Conservation (phyloP, 2,329 filamentous ascomycete genomes). For the Balansia obtecta region DNA sequence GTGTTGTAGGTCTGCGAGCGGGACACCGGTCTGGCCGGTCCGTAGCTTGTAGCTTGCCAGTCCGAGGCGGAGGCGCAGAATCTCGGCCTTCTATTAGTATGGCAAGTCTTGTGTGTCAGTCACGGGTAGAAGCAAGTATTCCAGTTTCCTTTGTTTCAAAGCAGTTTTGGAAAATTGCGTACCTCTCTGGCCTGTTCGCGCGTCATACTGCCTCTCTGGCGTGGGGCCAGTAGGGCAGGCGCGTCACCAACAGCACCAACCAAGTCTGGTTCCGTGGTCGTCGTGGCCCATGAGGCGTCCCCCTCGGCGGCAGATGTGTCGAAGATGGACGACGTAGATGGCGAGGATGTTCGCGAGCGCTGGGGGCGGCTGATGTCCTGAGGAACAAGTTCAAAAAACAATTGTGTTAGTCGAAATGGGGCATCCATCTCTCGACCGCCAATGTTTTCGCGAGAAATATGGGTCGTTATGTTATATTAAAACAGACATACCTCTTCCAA, state of each 20-base stretch:
- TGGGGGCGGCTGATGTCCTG: constrained; percentile 3
- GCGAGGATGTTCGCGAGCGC: constrained; percentile 20
- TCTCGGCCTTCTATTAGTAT: constrained; percentile 43
- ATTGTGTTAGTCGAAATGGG: constrained; percentile 8
- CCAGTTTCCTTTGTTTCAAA: too few relatives aligned
- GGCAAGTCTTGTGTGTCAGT: constrained; percentile 2
- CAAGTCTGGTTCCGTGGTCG: constrained; percentile 36
- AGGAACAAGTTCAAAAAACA: too few relatives aligned
- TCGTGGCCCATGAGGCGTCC: constrained; percentile 36
- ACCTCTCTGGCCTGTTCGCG: constrained; percentile 42
- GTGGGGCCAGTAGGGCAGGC: constrained; percentile 3
- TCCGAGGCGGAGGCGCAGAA: constrained; percentile 54
- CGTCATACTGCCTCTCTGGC: constrained; percentile 22
- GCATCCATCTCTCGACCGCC: not conserved
- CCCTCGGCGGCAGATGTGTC: constrained; percentile 34
- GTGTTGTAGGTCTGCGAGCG: constrained; percentile 45
- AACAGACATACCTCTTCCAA: constrained; percentile 19
- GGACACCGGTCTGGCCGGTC: constrained; percentile 57
- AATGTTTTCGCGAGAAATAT: too few relatives aligned
- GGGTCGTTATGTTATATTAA: too few relatives aligned
- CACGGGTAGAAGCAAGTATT: not conserved
- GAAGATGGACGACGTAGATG: constrained; percentile 36
- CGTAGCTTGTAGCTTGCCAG: constrained; percentile 65
- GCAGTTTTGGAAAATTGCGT: constrained; percentile 2
- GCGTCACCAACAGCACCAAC: constrained; percentile 4